phyloP scores from a whole-genome alignment of 1,284 basidiomycete genomes.

The Macrocystidia cucumis region DNA sequence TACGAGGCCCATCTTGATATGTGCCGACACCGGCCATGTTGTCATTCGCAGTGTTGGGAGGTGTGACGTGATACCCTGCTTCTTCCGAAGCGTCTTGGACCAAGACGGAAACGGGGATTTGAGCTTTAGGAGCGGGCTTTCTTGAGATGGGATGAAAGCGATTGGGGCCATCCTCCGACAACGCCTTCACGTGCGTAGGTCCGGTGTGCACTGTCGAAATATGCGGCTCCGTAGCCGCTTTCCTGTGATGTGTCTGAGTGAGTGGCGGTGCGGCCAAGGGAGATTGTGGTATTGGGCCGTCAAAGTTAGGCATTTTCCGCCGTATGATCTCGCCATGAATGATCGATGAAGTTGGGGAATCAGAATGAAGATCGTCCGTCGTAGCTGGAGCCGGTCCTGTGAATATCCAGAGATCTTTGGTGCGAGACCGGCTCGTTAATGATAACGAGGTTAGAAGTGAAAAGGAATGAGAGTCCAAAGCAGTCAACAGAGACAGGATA shows the following conservation, averaged over 20 bases:
- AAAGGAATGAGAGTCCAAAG: conserved; percentile 63
- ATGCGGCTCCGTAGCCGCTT: conserved; percentile 23
- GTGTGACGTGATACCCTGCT: conserved; percentile 28
- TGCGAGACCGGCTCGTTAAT: conserved; percentile 57
- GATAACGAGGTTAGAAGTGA: conserved; percentile 62
- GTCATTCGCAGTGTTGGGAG: conserved; percentile 41
- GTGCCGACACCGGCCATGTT: conserved; percentile 63
- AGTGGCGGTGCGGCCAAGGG: conserved; percentile 1
- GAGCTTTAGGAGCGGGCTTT: conserved; percentile 52
- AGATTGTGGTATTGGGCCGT: conserved; percentile 4
- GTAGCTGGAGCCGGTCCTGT: conserved; percentile 36
- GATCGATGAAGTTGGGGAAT: conserved; percentile 26
- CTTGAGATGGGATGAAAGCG: conserved; percentile 24
- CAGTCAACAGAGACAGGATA: conserved; percentile 57
- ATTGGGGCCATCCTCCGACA: conserved; percentile 18
- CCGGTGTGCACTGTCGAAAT: conserved; percentile 11
- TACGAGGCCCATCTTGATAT: conserved; percentile 12
- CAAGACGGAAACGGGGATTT: conserved; percentile 52
- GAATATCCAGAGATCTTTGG: conserved; percentile 77
- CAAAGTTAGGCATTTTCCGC: conserved; percentile 8
- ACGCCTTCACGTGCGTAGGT: conserved; percentile 19
- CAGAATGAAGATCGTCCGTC: conserved; percentile 22
- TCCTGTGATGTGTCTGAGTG: conserved; percentile 18
- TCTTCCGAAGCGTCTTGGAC: conserved; percentile 30
- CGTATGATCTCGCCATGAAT: conserved; percentile 18